Evolutionary conservation across 371 early-diverging fungal species (phyloP).

Genomic region (Rhizopus stolonifer): DNA sequence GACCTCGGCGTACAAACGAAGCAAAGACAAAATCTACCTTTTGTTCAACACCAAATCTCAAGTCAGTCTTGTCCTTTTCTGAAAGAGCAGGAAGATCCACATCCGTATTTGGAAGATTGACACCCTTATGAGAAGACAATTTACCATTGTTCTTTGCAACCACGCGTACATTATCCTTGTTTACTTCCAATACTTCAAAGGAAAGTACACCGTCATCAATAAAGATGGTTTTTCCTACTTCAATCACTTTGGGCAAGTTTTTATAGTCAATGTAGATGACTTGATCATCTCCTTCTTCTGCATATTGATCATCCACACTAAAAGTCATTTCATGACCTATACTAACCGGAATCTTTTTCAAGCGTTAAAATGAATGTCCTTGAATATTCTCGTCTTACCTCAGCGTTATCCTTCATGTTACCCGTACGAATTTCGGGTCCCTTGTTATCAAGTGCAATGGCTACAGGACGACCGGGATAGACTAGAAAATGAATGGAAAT

Average conservation of each 20-base stretch:
- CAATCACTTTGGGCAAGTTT: conserved; percentile 80
- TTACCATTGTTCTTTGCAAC: conserved; percentile 76
- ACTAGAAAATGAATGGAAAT: conserved; percentile 21
- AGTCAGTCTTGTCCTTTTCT: conserved; percentile 91
- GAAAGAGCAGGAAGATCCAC: conserved; percentile 93
- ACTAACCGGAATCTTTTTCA: conserved; percentile 62
- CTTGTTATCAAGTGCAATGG: conserved; percentile 88
- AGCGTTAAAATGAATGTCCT: no score
- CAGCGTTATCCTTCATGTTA: conserved; percentile 64
- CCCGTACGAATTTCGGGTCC: conserved; percentile 88
- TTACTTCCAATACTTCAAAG: conserved; percentile 74
- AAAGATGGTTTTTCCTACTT: conserved; percentile 83
- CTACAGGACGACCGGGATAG: conserved; percentile 72
- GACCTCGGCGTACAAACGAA: conserved; percentile 91
- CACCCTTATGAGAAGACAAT: conserved; percentile 82
- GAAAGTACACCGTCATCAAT: conserved; percentile 87
- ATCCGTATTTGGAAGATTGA: conserved; percentile 83
- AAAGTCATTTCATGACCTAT: conserved; percentile 86
- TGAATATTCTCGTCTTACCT: conserved; percentile 26
- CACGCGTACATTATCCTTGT: conserved; percentile 64
- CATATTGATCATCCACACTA: conserved; percentile 74
- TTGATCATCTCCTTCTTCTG: conserved; percentile 65
- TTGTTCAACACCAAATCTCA: conserved; percentile 92
- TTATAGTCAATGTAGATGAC: conserved; percentile 86
- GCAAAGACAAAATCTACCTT: conserved; percentile 97